phyloP scores from a whole-genome alignment of 345 rosid species.

The Bretschneidera sinensis region DNA sequence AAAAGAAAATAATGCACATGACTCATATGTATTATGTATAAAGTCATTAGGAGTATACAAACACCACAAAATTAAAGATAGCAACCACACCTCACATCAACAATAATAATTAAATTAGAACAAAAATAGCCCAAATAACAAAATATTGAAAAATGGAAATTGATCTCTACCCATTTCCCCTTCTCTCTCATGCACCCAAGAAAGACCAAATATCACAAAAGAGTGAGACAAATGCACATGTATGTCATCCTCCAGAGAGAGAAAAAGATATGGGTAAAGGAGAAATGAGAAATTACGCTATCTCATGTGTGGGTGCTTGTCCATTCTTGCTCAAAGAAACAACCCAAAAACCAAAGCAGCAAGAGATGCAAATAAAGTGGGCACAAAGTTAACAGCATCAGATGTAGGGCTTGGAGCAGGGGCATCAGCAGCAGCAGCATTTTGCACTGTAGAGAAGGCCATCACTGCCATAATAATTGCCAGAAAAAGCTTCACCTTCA shows the following conservation, averaged over 20 bases:
- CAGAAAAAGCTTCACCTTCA: slow-evolving; percentile 29
- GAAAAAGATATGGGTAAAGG: neutral
- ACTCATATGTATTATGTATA: neutral
- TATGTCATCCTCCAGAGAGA: neutral
- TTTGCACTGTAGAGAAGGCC: slow-evolving; percentile 28
- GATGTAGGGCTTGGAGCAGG: slow-evolving; percentile 40
- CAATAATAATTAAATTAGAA: too few relatives aligned
- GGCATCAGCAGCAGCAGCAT: slow-evolving; percentile 22
- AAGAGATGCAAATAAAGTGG: slow-evolving; percentile 30
- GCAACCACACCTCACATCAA: neutral
- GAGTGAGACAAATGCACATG: neutral
- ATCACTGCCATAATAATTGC: slow-evolving; percentile 16
- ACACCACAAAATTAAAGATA: neutral
- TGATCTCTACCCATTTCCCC: neutral
- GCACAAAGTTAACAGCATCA: slow-evolving; percentile 29
- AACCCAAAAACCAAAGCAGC: slow-evolving; percentile 29
- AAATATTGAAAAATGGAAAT: too few relatives aligned
- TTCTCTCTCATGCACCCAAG: neutral
- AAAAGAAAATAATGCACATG: neutral
- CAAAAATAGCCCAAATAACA: neutral
- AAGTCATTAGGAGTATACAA: neutral
- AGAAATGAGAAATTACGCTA: neutral
- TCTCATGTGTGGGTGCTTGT: neutral
- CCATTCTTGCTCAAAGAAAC: slow-evolving; percentile 21
- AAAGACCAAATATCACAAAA: neutral